Evolutionary conservation across 2,329 filamentous ascomycete species (phyloP), one percentile per base, ranked within the genome.

Genomic region (Grosmannia serpens): DNA sequence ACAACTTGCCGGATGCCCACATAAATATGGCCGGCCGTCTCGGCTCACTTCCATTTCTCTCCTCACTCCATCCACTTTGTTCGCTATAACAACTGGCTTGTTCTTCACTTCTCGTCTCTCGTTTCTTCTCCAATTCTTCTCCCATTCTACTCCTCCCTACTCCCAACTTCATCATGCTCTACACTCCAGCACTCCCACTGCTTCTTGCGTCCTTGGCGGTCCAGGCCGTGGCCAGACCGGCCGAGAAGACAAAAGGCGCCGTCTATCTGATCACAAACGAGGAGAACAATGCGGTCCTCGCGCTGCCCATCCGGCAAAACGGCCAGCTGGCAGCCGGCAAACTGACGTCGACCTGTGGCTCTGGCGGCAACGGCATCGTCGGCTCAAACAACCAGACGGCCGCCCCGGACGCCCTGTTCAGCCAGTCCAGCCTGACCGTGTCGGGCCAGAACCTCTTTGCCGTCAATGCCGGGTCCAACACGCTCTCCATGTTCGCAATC

Each of bases 381-480:
- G 69, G 67, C 31, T 55, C 61, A 1, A 73, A 67, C 4, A 72
- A 70, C 31, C 59, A 68, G 47, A 68, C 74, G 0, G 75, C 74
- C 1, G 70, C 64, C 0, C 75, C 77, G 0, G 82, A 85, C 66
- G 71, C 77, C 0, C 67, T 85, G 17, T 69, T 77, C 29, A 74
- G 72, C 47, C 81, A 84, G 64, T 77, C 75, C 46, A 49, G 46
- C 46, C 10, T 49, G 22, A 27, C 46, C 22, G 46, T 44, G 2
- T 20, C 41, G 5, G 41, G 41, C 20, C 41, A 81, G 79, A 67
- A 70, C 59, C 60, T 84, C 1, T 82, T 85, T 61, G 77, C 78
- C 1, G 79, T 83, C 49, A 81, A 81, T 57, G 68, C 78, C 1
- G 79, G 78, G 5, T 64, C 77, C 26, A 80, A 81, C 64, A 76